phyloP scores from a whole-genome alignment of 192 early-diverging fungal species.

The Funneliformis mosseae region DNA sequence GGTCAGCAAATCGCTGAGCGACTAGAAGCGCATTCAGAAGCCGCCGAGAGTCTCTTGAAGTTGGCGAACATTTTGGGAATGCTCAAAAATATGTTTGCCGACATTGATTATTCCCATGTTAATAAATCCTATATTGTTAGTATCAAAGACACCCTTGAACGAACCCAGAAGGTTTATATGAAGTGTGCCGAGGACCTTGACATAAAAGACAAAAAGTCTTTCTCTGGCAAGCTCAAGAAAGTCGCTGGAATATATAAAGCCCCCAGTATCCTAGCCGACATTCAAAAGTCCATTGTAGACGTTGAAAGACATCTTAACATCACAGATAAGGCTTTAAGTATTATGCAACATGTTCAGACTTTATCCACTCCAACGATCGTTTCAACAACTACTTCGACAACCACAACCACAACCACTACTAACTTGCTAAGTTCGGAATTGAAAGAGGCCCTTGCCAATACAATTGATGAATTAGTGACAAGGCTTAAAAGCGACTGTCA shows the following conservation, averaged over 20 bases:
- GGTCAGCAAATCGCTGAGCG: neutral
- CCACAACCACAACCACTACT: neutral
- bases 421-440: neutral
- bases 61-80: slow-evolving; percentile 5
- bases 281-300: neutral
- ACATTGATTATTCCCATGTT: neutral
- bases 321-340: neutral
- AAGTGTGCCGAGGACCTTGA: neutral
- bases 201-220: neutral
- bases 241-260: slow-evolving; percentile 15
- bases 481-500: slow-evolving; percentile 23
- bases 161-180: neutral
- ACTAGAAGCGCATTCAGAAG: slow-evolving; percentile 21
- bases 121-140: neutral
- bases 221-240: neutral
- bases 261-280: neutral
- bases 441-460: slow-evolving; percentile 4
- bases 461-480: slow-evolving; percentile 20
- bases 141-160: slow-evolving; percentile 17
- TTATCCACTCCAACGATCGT: neutral
- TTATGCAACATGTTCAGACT: neutral
- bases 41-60: slow-evolving; percentile 1
- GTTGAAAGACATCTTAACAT: neutral
- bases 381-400: neutral
- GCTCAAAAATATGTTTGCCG: slow-evolving; percentile 5